Percentiles rank a stretch among this genome's conserved stretches.
Conservation (phyloP, 768 basidiomycete genomes). For the Russula foetens region DNA sequence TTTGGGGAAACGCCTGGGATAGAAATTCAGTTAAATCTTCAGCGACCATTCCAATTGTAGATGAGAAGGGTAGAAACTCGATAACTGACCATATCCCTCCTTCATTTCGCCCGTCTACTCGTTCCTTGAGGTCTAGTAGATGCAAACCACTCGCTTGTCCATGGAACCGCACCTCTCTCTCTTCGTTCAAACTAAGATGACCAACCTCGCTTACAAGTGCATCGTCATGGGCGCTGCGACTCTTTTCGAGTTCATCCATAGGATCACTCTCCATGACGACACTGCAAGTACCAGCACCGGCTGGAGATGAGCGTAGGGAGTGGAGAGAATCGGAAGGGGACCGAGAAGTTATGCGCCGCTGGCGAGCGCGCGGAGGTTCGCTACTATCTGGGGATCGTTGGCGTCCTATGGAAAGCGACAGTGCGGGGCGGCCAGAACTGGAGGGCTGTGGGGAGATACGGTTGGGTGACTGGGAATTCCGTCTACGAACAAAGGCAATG, state of each 20-base stretch:
- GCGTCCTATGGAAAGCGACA: constrained; percentile 10
- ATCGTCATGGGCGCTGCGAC: constrained; percentile 28
- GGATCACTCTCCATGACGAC: background rate
- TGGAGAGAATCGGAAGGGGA: constrained; percentile 12
- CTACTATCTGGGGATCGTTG: background rate
- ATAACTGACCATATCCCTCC: constrained; percentile 62
- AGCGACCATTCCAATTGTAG: constrained; percentile 4
- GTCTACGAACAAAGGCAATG: constrained; percentile 25
- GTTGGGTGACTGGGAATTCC: constrained; percentile 19
- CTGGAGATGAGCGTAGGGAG: constrained; percentile 10
- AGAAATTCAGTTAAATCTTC: constrained; percentile 21
- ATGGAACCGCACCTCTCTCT: constrained; percentile 78
- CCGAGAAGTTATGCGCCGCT: constrained; percentile 2
- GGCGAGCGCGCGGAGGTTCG: constrained; percentile 15
- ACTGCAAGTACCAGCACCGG: constrained; percentile 7
- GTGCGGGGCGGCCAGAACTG: background rate
- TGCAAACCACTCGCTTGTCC: constrained; percentile 80
- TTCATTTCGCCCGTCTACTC: constrained; percentile 58
- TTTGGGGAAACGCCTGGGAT: constrained; percentile 68
- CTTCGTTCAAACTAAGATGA: constrained; percentile 82
- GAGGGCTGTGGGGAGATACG: constrained; percentile 12
- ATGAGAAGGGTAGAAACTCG: constrained; percentile 2
- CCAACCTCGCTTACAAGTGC: constrained; percentile 66
- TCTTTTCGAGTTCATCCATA: constrained; percentile 21
- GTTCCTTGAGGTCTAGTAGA: constrained; percentile 53